Conservation (phyloP, 176 grass and related monocot species). For the Neostapfia colusana region DNA sequence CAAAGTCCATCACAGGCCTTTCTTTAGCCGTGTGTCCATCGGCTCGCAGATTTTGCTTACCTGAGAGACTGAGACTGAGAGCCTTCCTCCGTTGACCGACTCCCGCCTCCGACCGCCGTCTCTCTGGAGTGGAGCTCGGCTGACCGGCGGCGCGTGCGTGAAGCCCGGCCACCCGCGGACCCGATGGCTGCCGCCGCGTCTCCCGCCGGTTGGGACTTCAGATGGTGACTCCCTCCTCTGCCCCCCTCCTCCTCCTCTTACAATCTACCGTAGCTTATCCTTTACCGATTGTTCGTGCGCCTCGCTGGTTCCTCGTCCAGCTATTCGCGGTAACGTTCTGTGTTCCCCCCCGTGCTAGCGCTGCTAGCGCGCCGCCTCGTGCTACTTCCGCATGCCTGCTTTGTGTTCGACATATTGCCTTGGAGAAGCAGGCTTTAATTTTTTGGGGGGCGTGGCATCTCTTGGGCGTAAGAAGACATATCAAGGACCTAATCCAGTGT, state of each 20-base stretch:
- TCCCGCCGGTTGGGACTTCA: constrained; percentile 17
- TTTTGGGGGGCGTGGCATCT: not conserved
- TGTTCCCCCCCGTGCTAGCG: not conserved
- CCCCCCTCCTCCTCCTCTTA: not conserved
- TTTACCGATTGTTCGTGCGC: not conserved
- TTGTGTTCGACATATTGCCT: constrained; percentile 21
- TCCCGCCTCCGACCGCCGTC: not conserved
- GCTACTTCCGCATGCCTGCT: not conserved
- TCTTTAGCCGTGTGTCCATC: not conserved
- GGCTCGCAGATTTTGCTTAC: not conserved
- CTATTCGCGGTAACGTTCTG: not conserved
- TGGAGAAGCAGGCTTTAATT: not conserved
- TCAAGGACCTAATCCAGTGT: not conserved
- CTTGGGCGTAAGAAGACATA: not conserved
- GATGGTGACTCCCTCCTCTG: not conserved
- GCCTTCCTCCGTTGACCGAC: not conserved
- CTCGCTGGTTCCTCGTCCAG: not conserved
- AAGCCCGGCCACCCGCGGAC: not conserved
- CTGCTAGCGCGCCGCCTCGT: not conserved
- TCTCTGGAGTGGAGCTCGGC: not conserved
- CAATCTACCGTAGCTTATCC: not conserved
- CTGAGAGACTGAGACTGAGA: no score
- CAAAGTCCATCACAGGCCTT: not conserved
- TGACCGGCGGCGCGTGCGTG: not conserved
- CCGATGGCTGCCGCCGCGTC: constrained; percentile 2